phyloP scores from a whole-genome alignment of 768 basidiomycete species.

The Trichaptum fuscoviolaceum region DNA sequence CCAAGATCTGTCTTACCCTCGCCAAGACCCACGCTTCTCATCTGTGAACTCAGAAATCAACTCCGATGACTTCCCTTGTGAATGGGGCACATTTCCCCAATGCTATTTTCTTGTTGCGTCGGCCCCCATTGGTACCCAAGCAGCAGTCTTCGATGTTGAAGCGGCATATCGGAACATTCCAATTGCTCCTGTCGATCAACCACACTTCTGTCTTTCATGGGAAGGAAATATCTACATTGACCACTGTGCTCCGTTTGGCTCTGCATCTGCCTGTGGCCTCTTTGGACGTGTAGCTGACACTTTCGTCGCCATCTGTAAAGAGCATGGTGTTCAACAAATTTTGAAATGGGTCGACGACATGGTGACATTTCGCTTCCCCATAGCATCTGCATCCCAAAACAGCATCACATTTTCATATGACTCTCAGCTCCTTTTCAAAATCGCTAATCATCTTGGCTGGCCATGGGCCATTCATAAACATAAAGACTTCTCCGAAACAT shows the following conservation, averaged over 20 bases:
- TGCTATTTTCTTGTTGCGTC: constrained; percentile 20
- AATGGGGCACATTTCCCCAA: constrained; percentile 28
- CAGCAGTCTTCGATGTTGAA: constrained; percentile 33
- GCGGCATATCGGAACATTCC: constrained; percentile 31
- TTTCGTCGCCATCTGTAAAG: constrained; percentile 22
- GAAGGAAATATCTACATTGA: constrained; percentile 23
- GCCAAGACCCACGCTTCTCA: constrained; percentile 16
- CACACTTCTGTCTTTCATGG: constrained; percentile 20
- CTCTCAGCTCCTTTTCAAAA: constrained; percentile 18
- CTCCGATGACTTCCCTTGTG: constrained; percentile 26
- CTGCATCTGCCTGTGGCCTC: constrained; percentile 23
- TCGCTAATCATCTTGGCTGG: constrained; percentile 24
- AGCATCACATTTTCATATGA: constrained; percentile 19
- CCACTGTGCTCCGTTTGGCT: constrained; percentile 25
- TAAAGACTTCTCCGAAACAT: constrained; percentile 19
- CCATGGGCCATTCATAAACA: constrained; percentile 31
- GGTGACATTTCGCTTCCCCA: no score
- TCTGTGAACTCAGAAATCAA: constrained; percentile 30
- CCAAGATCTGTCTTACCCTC: constrained; percentile 22
- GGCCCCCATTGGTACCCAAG: constrained; percentile 29
- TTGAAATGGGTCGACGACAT: constrained; percentile 26
- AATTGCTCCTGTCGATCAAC: constrained; percentile 23
- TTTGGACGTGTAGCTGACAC: constrained; percentile 29
- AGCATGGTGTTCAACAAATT: constrained; percentile 11
- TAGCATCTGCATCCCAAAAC: no score